phyloP scores from a whole-genome alignment of 768 basidiomycete species.

The Clitopilus passeckerianus region DNA sequence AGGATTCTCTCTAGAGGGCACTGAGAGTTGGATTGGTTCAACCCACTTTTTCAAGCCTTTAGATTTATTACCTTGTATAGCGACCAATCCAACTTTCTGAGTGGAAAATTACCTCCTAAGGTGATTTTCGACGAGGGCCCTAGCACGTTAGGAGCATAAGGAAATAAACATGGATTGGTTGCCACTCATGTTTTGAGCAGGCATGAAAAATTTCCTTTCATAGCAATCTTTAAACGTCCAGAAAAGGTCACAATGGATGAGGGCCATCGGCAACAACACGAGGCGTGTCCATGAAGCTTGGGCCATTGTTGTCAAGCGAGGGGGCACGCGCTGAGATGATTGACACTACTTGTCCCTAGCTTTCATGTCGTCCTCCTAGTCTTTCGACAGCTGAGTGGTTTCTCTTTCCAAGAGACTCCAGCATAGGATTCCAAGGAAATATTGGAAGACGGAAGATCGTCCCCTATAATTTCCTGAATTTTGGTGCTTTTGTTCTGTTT shows the following conservation, averaged over 20 bases:
- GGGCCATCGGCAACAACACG: background rate
- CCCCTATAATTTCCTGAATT: too few species aligned
- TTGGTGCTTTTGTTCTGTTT: too few species aligned
- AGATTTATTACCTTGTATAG: background rate
- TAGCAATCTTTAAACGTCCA: background rate
- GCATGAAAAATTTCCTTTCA: background rate
- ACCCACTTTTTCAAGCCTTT: background rate
- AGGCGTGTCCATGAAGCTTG: background rate
- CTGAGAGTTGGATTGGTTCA: background rate
- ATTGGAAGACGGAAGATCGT: too few species aligned
- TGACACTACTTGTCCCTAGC: background rate
- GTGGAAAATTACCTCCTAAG: background rate
- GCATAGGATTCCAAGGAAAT: too few species aligned
- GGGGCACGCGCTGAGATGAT: background rate
- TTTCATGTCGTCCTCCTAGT: background rate
- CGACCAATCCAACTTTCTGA: background rate
- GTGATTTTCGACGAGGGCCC: background rate
- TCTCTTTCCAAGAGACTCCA: too few species aligned
- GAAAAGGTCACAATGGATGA: background rate
- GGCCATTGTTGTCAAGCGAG: background rate
- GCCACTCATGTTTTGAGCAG: background rate
- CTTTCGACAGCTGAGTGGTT: too few species aligned
- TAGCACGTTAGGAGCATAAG: background rate
- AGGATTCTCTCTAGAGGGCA: background rate
- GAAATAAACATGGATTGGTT: constrained; percentile 3